These are phyloP conservation scores for Gossypium rotundifolium DNA, from an alignment of 345 rosid genomes.

Conservation along the genomic window DNA sequence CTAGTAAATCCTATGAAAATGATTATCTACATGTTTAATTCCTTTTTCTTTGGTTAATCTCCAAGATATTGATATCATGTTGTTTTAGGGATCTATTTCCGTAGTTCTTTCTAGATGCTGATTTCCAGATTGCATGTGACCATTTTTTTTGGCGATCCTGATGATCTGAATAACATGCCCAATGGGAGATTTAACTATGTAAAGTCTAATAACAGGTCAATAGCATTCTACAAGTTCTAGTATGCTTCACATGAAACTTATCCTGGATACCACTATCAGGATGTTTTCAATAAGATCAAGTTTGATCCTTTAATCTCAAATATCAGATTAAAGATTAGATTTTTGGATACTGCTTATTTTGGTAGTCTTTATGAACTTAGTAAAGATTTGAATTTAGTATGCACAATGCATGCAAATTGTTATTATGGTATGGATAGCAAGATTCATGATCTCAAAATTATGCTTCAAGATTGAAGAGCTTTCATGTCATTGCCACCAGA, in stretches of 20 bases:
- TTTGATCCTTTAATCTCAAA: constrained; percentile 21
- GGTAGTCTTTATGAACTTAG: constrained; percentile 67
- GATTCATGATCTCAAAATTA: constrained; percentile 46
- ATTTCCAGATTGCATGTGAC: constrained; percentile 88
- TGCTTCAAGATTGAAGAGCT: constrained; percentile 58
- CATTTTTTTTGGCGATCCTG: constrained; percentile 31
- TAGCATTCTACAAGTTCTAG: constrained; percentile 69
- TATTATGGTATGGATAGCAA: constrained; percentile 58
- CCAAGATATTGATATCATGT: constrained; percentile 79
- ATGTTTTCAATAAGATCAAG: constrained; percentile 68
- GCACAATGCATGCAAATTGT: constrained; percentile 87
- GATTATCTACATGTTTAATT: constrained; percentile 10
- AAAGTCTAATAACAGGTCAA: constrained; percentile 46
- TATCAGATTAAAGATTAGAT: constrained; percentile 43
- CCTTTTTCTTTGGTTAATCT: constrained; percentile 4
- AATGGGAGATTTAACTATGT: constrained; percentile 73
- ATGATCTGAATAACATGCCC: constrained; percentile 34
- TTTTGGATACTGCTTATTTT: constrained; percentile 53
- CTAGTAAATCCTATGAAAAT: background rate
- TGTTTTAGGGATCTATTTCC: constrained; percentile 76
- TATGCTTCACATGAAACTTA: constrained; percentile 35
- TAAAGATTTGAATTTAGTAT: constrained; percentile 47
- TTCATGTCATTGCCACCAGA: constrained; percentile 26
- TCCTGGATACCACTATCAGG: constrained; percentile 64
- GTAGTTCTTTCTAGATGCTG: constrained; percentile 41